These are phyloP conservation scores for Cercospora nicotianae DNA, from an alignment of 2,329 filamentous ascomycete species.

Conservation along the genomic window DNA sequence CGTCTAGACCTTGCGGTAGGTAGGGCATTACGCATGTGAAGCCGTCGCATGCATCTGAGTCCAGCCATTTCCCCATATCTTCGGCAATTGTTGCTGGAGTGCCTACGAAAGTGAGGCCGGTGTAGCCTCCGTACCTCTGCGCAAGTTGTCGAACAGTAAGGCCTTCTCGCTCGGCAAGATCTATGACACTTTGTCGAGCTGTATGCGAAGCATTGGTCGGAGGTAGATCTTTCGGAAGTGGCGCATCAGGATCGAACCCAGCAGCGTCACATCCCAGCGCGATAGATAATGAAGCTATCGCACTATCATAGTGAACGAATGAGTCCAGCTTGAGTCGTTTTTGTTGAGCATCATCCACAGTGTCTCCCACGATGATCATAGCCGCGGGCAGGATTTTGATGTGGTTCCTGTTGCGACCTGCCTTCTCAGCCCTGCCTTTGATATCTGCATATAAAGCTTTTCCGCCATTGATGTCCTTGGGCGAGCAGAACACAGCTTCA, in stretches of 20 bases:
- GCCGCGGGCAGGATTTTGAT: slow-evolving; percentile 32
- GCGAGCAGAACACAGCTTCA: slow-evolving; percentile 31
- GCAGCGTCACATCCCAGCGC: slow-evolving; percentile 30
- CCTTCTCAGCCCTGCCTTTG: slow-evolving; percentile 25
- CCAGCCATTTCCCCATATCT: slow-evolving; percentile 30
- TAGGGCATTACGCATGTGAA: slow-evolving; percentile 32
- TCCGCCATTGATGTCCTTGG: slow-evolving; percentile 27
- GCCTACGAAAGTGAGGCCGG: slow-evolving; percentile 29
- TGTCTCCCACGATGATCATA: slow-evolving; percentile 33
- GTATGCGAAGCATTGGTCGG: slow-evolving; percentile 31
- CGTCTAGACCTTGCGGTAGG: slow-evolving; percentile 31
- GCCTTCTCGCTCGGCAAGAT: slow-evolving; percentile 27
- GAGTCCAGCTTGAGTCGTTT: slow-evolving; percentile 31
- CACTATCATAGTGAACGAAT: slow-evolving; percentile 30
- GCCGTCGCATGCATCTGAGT: slow-evolving; percentile 29
- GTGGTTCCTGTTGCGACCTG: slow-evolving; percentile 27
- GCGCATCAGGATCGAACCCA: slow-evolving; percentile 26
- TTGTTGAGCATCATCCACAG: slow-evolving; percentile 28
- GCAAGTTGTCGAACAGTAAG: slow-evolving; percentile 32
- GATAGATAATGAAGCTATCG: slow-evolving; percentile 30
- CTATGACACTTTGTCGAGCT: slow-evolving; percentile 24
- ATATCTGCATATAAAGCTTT: slow-evolving; percentile 32
- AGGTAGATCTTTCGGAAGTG: slow-evolving; percentile 28
- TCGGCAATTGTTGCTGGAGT: slow-evolving; percentile 28
- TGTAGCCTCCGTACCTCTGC: slow-evolving; percentile 29